Evolutionary conservation across 1,139 yeast genomes (phyloP), one percentile per base, ranked within the genome.

Genomic region (Candida anutae): DNA sequence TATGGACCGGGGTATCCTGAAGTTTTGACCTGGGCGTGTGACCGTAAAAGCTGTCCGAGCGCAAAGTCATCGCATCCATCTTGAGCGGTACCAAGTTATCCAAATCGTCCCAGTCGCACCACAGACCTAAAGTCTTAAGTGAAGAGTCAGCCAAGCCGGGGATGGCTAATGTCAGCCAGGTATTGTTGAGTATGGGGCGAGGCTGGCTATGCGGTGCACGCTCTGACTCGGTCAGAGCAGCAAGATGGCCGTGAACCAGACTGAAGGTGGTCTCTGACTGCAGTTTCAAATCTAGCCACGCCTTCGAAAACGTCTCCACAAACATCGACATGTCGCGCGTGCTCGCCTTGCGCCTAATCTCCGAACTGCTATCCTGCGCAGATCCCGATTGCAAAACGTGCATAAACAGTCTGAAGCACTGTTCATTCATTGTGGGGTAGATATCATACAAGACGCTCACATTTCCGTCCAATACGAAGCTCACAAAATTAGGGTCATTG

Each of bases 371-470:
- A 33, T 59, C 64, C 25, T 59, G 67, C 24, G 47, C 42, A 16
- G 56, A 54, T 13, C 52, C 66, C 16, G 52, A 46, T 27, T 48
- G 48, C 36, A 63, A 50, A 30, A 61, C 38, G 33, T 54, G 43
- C 50, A 51, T 52, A 35, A 63, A 58, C 13, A 56, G 41, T 13
- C 45, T 43, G 36, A 53, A 62, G 34, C 67, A 62, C 35, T 48
- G 50, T 22, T 40, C 28, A 40, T 60, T 61, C 61, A 63, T 60
- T 21, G 47, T 53, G 8, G 70, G 67, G 36, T 58, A 63, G 21
- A 63, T 58, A 37, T 62, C 70, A 37, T 55, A 63, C 28, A 63
- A 45, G 23, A 61, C 53, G 34, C 50, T 51, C 15, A 52, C 49
- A 28, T 58, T 52, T 36, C 55, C 55, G 31, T 40, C 50, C 28